Evolutionary conservation across 805 yeast genomes (phyloP), one percentile per base, ranked within the genome.

Genomic region (Wickerhamomyces bisporus): DNA sequence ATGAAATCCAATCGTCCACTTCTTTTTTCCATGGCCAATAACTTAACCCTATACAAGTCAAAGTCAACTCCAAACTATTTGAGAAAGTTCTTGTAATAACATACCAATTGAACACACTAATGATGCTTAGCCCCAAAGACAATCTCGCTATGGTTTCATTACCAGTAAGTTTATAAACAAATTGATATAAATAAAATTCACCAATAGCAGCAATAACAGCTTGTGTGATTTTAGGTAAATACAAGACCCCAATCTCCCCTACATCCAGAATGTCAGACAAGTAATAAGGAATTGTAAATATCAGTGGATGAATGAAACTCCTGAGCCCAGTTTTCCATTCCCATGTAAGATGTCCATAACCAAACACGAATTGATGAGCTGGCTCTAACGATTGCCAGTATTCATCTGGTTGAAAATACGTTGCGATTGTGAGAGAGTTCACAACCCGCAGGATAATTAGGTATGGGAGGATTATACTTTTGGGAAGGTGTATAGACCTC

Each of bases 331-430:
- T 66, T 18, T 62, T 57, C 98, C 98, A 93, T 61, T 93, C 99
- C 99, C 99, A 93, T 0, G 98, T 87, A 26, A 78, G 55, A 49
- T 77, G 75, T 0, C 98, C 98, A 45, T 80, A 81, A 2, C 93
- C 89, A 57, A 70, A 87, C 0, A 82, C 81, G 26, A 70, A 63
- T 4, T 53, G 40, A 58, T 88, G 96, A 0, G 98, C 98, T 0
- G 96, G 96, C 53, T 93, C 98, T 36, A 93, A 63, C 0, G 89
- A 70, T 61, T 93, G 99, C 79, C 81, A 93, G 61, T 71, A 93
- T 60, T 93, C 99, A 59, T 93, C 99, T 0, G 98, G 91, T 58
- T 93, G 99, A 62, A 93, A 93, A 55, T 78, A 93, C 0, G 98
- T 87, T 39, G 56, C 56, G 5, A 77, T 73, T 1, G 79, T 57